These are phyloP conservation scores for Polyporus arcularius DNA, from an alignment of 768 basidiomycete genomes.

Conservation along the genomic window DNA sequence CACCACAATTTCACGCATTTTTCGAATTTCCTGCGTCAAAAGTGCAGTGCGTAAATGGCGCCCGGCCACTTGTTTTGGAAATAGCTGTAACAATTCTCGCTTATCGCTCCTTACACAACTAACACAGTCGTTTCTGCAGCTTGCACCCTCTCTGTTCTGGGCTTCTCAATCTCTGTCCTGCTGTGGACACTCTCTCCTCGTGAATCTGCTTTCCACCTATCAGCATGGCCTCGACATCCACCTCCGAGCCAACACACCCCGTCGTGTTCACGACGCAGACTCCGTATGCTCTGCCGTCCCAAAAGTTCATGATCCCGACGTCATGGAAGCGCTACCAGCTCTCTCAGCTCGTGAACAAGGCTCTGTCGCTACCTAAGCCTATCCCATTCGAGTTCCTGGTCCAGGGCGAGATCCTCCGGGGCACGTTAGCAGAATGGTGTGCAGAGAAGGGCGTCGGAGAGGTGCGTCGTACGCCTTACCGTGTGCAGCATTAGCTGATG, in stretches of 20 bases:
- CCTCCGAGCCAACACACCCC: slow-evolving; percentile 44
- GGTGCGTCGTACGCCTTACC: slow-evolving; percentile 41
- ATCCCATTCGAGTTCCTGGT: slow-evolving; percentile 94
- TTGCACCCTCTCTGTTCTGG: no score
- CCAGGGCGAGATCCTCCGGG: slow-evolving; percentile 75
- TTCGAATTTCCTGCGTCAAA: no score
- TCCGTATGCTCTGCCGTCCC: slow-evolving; percentile 72
- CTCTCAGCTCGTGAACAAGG: slow-evolving; percentile 96
- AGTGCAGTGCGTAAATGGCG: no score
- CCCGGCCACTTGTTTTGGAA: no score
- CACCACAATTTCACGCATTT: no score
- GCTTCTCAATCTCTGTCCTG: no score
- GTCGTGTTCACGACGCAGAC: slow-evolving; percentile 76
- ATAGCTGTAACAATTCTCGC: no score
- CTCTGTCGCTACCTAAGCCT: slow-evolving; percentile 70
- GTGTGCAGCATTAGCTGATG: neutral
- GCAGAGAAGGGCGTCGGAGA: slow-evolving; percentile 68
- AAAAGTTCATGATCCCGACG: slow-evolving; percentile 91
- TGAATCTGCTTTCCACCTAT: no score
- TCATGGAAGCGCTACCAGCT: slow-evolving; percentile 95
- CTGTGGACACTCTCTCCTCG: no score
- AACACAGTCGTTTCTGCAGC: no score
- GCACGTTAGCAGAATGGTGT: slow-evolving; percentile 75
- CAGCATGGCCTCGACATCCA: slow-evolving; percentile 15
- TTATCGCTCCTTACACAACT: no score